These are phyloP conservation scores for Lachnellula subtilissima DNA, from an alignment of 2,329 filamentous ascomycete genomes.

Conservation along the genomic window DNA sequence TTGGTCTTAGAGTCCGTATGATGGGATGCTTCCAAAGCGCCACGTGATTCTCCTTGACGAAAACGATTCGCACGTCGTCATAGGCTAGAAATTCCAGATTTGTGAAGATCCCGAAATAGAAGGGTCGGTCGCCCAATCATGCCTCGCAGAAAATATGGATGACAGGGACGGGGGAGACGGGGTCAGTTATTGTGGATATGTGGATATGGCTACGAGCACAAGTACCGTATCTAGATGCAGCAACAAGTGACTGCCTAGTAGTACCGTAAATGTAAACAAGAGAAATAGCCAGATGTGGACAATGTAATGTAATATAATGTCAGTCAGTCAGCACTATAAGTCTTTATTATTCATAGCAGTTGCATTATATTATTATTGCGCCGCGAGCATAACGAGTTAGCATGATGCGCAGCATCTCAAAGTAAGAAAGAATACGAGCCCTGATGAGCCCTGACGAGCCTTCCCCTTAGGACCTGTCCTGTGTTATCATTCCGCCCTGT, in stretches of 20 bases:
- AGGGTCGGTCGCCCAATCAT: background rate
- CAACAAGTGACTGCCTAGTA: too few relatives aligned
- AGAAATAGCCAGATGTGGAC: too few relatives aligned
- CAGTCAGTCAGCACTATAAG: too few relatives aligned
- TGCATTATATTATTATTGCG: background rate
- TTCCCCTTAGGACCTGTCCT: background rate
- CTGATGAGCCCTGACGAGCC: background rate
- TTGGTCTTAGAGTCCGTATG: too few relatives aligned
- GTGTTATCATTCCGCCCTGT: background rate
- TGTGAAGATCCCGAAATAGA: conserved; percentile 3
- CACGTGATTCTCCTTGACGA: background rate
- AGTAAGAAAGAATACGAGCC: background rate
- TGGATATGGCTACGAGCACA: too few relatives aligned
- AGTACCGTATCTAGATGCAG: too few relatives aligned
- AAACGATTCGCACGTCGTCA: background rate
- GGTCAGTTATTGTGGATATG: background rate
- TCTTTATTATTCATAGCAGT: too few relatives aligned
- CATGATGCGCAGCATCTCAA: too few relatives aligned
- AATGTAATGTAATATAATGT: too few relatives aligned
- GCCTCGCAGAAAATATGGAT: background rate
- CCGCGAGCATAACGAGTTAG: background rate
- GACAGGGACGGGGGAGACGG: background rate
- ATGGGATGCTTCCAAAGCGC: too few relatives aligned
- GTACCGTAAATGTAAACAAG: too few relatives aligned
- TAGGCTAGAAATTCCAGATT: background rate